Evolutionary conservation across 2,329 filamentous ascomycete species (phyloP), one percentile per base, ranked within the genome.

Genomic region (Colletotrichum higginsianum): DNA sequence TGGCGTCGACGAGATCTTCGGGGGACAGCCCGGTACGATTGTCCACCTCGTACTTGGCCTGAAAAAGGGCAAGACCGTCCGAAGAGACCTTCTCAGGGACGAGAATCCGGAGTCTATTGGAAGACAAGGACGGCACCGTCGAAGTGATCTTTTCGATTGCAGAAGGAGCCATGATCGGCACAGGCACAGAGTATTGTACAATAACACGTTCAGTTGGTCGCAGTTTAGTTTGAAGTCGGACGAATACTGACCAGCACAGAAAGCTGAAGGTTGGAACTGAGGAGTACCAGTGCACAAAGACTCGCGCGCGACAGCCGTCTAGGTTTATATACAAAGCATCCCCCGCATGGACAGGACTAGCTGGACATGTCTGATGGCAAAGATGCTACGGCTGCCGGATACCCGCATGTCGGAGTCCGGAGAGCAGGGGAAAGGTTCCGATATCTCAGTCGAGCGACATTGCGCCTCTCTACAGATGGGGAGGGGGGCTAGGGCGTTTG

Each of bases 21-120:
- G 91, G 81, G 3, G 86, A 87, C 18, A 95, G 82, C 1, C 88
- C 89, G 61, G 89, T 88, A 63, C 87, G 88, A 74, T 91, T 89
- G 78, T 96, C 89, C 44, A 96, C 92, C 26, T 94, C 89, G 76
- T 93, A 91, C 47, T 88, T 86, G 23, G 87, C 86, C 44, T 88
- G 86, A 47, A 96, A 86, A 23, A 95, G 83, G 21, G 91, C 88
- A 21, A 96, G 85, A 13, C 93, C 93, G 80, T 96, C 93, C n/a
- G 90, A 85, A 1, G 93, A 95, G 55, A 96, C 88, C 79, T 94
- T 95, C 78, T 96, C 93, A 1, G 93, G 91, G 50, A 95, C 92
- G 38, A 96, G 88, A 73, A 95, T 88, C 56, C 84, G 83, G 56
- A 81, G 80, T 60, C 74, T 71, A 70, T 74, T 42, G 66, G 76